Conservation (phyloP, 352 stramenopile genomes). For the Halophytophthora batemanensis region DNA sequence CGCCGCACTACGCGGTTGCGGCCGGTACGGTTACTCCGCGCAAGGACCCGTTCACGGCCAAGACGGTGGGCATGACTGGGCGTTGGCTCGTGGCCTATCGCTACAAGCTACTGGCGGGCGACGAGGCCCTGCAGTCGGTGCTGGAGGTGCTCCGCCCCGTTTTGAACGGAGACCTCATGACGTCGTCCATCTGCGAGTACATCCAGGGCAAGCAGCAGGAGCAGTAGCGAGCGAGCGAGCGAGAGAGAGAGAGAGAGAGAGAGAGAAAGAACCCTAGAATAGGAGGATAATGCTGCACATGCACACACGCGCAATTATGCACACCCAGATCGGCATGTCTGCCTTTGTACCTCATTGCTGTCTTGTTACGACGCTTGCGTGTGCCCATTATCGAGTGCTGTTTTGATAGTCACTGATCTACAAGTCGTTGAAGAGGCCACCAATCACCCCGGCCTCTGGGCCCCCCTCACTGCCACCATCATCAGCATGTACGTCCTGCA, state of each 20-base stretch:
- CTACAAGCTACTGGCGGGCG: constrained; percentile 31
- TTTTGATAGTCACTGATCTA: too few relatives aligned
- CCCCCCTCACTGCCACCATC: too few relatives aligned
- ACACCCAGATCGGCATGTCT: too few relatives aligned
- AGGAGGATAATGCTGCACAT: too few relatives aligned
- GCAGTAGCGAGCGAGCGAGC: too few relatives aligned
- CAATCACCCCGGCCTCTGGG: constrained; percentile 1
- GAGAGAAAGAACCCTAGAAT: too few relatives aligned
- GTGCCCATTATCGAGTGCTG: too few relatives aligned
- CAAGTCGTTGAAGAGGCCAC: constrained; percentile 18
- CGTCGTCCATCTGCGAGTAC: constrained; percentile 29
- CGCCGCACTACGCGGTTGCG: constrained; percentile 27
- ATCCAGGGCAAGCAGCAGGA: constrained; percentile 24
- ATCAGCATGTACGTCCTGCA: constrained; percentile 41
- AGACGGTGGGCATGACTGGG: constrained; percentile 21
- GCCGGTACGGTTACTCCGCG: constrained; percentile 25
- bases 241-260: too few relatives aligned
- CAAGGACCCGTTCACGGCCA: constrained; percentile 15
- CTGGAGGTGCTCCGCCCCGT: constrained; percentile 30
- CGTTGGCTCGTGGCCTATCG: constrained; percentile 29
- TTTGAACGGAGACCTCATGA: constrained; percentile 44
- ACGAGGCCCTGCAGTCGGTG: constrained; percentile 23
- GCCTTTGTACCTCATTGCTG: too few relatives aligned
- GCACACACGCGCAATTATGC: too few relatives aligned
- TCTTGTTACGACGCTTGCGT: too few relatives aligned